Evolutionary conservation across 1,284 basidiomycete genomes (phyloP).

Genomic region (Fomitiporia mediterranea): DNA sequence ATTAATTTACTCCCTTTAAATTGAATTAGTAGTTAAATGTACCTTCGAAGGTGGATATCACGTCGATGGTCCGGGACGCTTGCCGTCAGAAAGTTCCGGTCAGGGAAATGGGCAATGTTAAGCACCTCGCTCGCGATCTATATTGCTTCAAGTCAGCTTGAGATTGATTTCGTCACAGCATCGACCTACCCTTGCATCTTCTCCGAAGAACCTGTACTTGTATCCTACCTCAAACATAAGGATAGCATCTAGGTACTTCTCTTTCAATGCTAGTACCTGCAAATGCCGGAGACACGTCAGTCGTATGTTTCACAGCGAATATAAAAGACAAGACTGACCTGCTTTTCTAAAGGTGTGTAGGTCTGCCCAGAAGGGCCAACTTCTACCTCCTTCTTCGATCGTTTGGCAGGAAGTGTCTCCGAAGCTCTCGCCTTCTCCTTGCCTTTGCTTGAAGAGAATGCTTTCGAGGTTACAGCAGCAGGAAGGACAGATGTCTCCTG

Average conservation of each 20-base stretch:
- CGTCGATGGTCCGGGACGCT: conserved; percentile 80
- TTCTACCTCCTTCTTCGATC: conserved; percentile 38
- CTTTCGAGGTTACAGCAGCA: conserved; percentile 7
- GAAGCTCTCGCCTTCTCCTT: conserved; percentile 29
- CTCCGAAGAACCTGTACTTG: conserved; percentile 85
- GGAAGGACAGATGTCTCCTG: neutral
- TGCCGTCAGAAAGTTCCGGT: conserved; percentile 79
- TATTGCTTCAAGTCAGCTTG: neutral
- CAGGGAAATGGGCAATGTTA: conserved; percentile 74
- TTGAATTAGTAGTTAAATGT: conserved; percentile 22
- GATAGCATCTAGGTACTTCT: conserved; percentile 68
- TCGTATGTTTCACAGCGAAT: neutral
- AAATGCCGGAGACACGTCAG: conserved; percentile 15
- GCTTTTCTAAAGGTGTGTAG: conserved; percentile 82
- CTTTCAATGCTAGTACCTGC: conserved; percentile 55
- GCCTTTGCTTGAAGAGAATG: conserved; percentile 31
- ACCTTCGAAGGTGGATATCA: conserved; percentile 88
- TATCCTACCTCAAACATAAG: conserved; percentile 89
- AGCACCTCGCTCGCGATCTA: conserved; percentile 78
- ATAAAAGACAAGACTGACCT: conserved; percentile 40
- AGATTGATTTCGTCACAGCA: too few relatives aligned
- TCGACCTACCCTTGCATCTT: conserved; percentile 72
- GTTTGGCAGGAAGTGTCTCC: conserved; percentile 22
- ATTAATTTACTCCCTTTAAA: too few relatives aligned
- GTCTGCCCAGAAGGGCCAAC: conserved; percentile 73